A percentile compares a stretch with the other conserved stretches of the same genome.
These are phyloP conservation scores for Colletotrichum chlorophyti DNA, from an alignment of 2,329 filamentous ascomycete genomes.

Conservation along the genomic window DNA sequence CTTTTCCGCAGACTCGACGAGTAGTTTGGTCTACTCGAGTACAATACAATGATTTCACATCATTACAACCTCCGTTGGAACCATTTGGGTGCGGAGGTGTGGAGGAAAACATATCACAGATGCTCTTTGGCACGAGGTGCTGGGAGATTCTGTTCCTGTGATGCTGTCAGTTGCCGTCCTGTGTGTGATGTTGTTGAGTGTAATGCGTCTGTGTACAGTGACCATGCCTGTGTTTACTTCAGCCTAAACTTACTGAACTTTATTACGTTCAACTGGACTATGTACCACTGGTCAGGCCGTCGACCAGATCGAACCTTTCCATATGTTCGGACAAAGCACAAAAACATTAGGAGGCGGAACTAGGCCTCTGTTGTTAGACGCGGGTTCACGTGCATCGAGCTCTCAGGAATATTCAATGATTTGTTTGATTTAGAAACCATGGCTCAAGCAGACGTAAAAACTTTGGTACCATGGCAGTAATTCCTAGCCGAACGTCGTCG, in stretches of 20 bases:
- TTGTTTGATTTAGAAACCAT: constrained; percentile 9
- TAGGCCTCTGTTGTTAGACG: no score
- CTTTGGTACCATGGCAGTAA: constrained; percentile 22
- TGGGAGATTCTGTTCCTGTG: no score
- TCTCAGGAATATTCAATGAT: not conserved
- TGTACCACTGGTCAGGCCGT: no score
- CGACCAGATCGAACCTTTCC: no score
- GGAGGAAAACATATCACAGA: constrained; percentile 16
- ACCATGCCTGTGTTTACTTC: no score
- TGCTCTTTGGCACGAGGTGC: not conserved
- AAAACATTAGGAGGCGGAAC: no score
- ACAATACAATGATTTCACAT: constrained; percentile 26
- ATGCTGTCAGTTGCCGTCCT: not conserved
- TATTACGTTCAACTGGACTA: no score
- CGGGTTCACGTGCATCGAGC: no score
- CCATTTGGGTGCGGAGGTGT: constrained; percentile 28
- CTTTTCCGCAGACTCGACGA: not conserved
- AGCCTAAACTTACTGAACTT: no score
- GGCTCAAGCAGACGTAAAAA: constrained; percentile 8
- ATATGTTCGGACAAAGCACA: no score
- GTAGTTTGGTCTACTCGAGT: not conserved
- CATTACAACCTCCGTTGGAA: constrained; percentile 28
- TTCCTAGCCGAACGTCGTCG: not conserved
- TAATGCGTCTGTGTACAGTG: no score
- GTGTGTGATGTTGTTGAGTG: no score